Conservation (phyloP, 768 basidiomycete species). For the Mycena galopus region DNA sequence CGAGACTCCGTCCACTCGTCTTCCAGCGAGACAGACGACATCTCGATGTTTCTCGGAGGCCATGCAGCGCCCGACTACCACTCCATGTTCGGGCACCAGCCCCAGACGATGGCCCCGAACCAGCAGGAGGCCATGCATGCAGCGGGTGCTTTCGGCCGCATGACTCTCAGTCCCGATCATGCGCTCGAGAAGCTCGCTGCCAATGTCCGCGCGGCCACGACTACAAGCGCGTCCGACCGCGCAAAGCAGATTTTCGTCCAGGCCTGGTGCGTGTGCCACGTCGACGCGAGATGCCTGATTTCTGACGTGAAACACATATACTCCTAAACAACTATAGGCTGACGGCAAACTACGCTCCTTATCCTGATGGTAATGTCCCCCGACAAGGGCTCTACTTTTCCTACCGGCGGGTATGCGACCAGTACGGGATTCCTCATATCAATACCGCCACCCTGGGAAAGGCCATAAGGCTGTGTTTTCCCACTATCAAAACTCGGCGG, state of each 20-base stretch:
- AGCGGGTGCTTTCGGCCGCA: conserved; percentile 80
- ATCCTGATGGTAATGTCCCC: conserved; percentile 93
- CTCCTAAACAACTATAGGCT: conserved; percentile 65
- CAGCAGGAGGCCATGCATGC: conserved; percentile 70
- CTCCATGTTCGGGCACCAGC: conserved; percentile 70
- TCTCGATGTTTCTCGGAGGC: conserved; percentile 79
- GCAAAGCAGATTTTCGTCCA: conserved; percentile 95
- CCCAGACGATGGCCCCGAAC: conserved; percentile 60
- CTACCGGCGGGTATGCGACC: conserved; percentile 91
- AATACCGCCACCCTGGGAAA: conserved; percentile 97
- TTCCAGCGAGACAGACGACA: conserved; percentile 90
- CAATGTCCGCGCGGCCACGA: conserved; percentile 89
- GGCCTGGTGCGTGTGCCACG: conserved; percentile 75
- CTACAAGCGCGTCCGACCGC: conserved; percentile 90
- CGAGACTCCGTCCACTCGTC: conserved; percentile 86
- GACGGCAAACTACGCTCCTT: conserved; percentile 90
- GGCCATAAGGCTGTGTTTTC: conserved; percentile 93
- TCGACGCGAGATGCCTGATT: conserved; percentile 25
- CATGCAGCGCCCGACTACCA: conserved; percentile 68
- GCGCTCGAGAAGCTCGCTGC: conserved; percentile 88
- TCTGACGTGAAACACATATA: conserved; percentile 22
- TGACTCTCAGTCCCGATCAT: conserved; percentile 83
- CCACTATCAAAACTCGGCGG: conserved; percentile 94
- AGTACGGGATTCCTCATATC: conserved; percentile 93
- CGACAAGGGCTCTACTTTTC: conserved; percentile 95